Conservation (phyloP, 2,329 filamentous ascomycete species). For the Sporothrix mexicana region DNA sequence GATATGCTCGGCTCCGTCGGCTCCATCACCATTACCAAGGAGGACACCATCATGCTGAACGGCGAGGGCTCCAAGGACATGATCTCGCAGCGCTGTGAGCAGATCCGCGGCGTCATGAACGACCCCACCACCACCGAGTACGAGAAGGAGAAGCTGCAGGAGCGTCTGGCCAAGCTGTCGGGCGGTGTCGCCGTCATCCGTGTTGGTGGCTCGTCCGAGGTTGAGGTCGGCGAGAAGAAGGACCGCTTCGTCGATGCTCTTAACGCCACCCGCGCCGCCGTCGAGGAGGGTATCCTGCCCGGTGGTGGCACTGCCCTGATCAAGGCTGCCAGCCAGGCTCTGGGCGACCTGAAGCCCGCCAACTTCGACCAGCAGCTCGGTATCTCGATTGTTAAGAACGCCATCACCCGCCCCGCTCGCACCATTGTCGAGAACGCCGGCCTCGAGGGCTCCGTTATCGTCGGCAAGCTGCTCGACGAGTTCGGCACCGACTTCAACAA, state of each 20-base stretch:
- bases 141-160: constrained; percentile 99
- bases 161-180: constrained; percentile 98
- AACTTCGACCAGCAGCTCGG: constrained; percentile 99
- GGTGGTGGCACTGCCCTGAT: constrained; percentile 97
- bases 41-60: constrained; percentile 98
- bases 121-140: constrained; percentile 97
- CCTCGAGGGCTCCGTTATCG: constrained; percentile 91
- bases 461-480: constrained; percentile 98
- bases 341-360: constrained; percentile 78
- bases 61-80: constrained; percentile 93
- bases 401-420: constrained; percentile 92
- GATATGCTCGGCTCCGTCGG: constrained; percentile 97
- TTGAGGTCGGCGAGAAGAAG: constrained; percentile 99
- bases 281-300: constrained; percentile 98
- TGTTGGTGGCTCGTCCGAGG: constrained; percentile 95
- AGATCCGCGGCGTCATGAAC: constrained; percentile 95
- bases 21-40: constrained; percentile 99
- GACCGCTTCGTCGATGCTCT: constrained; percentile 98
- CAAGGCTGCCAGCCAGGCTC: constrained; percentile 92
- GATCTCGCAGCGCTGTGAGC: constrained; percentile 94
- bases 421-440: constrained; percentile 98
- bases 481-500: constrained; percentile 93
- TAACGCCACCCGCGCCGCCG: constrained; percentile 96
- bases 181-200: constrained; percentile 99
- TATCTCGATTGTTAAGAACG: constrained; percentile 96